Percentiles rank a stretch among this genome's conserved stretches.
phyloP scores from a whole-genome alignment of 192 early-diverging fungal genomes.

The Coemansia sp. region DNA sequence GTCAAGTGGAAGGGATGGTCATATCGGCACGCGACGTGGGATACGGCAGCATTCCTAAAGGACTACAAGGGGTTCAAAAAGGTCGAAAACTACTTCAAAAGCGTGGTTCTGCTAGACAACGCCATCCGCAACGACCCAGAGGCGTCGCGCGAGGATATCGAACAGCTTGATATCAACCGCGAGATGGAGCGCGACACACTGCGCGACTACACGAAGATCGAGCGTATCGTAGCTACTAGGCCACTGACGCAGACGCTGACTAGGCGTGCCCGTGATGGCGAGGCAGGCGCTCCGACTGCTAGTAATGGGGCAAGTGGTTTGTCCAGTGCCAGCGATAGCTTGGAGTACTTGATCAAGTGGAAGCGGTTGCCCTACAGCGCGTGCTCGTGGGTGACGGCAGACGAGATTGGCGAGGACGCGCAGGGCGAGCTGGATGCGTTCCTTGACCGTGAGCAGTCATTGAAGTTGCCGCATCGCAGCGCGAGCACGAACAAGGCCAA shows the following conservation, averaged over 20 bases:
- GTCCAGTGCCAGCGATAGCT: slow-evolving; percentile 46
- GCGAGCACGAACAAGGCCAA: slow-evolving; percentile 52
- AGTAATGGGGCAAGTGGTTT: slow-evolving; percentile 1
- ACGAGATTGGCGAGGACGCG: slow-evolving; percentile 68
- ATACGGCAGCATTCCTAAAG: slow-evolving; percentile 63
- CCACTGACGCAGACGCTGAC: slow-evolving; percentile 21
- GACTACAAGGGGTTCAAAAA: slow-evolving; percentile 85
- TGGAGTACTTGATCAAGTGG: slow-evolving; percentile 95
- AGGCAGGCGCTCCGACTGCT: slow-evolving; percentile 17
- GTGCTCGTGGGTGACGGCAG: slow-evolving; percentile 83
- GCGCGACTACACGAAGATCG: slow-evolving; percentile 83
- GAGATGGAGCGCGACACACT: slow-evolving; percentile 79
- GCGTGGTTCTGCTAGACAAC: slow-evolving; percentile 61
- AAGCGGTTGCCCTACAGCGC: slow-evolving; percentile 82
- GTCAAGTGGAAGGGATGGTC: slow-evolving; percentile 95
- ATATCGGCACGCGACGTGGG: slow-evolving; percentile 92
- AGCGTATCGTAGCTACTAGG: slow-evolving; percentile 81
- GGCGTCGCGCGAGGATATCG: slow-evolving; percentile 83
- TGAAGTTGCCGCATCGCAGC: slow-evolving; percentile 70
- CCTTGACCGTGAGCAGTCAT: slow-evolving; percentile 73
- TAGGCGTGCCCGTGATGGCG: slow-evolving; percentile 32
- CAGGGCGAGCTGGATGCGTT: slow-evolving; percentile 87
- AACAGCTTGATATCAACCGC: slow-evolving; percentile 79
- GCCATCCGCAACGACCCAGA: slow-evolving; percentile 62
- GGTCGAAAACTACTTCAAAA: slow-evolving; percentile 80